Percentiles rank a stretch among this genome's conserved stretches.
Conservation (phyloP, 176 grass and related monocot genomes). For the Musa schizocarpa region DNA sequence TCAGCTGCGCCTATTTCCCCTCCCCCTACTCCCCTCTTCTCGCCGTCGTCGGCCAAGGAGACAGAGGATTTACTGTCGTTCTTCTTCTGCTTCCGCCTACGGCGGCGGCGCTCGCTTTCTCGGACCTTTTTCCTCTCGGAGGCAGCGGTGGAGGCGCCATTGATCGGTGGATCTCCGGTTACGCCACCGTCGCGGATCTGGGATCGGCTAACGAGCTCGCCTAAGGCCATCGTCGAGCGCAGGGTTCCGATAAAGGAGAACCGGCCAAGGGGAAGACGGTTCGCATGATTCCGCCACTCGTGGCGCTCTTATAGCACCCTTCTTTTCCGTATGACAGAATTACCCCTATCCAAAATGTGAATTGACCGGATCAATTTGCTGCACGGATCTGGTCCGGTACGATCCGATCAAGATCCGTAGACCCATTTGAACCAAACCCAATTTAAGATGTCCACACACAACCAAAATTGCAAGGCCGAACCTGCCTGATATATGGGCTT, state of each 20-base stretch:
- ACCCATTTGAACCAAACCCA: too few species aligned
- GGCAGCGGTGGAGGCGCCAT: neutral
- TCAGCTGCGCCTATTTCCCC: neutral
- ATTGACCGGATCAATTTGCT: neutral
- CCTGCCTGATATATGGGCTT: too few species aligned
- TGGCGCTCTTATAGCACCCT: neutral
- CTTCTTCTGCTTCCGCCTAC: constrained; percentile 60
- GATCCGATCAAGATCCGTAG: too few species aligned
- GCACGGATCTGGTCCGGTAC: neutral
- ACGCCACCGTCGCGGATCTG: constrained; percentile 6
- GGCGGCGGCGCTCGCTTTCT: constrained; percentile 45
- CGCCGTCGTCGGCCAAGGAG: neutral
- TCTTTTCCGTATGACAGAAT: neutral
- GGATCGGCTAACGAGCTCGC: neutral
- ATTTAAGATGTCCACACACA: too few species aligned
- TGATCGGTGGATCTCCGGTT: neutral
- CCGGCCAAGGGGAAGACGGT: neutral
- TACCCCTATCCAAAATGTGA: too few species aligned
- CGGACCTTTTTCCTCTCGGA: constrained; percentile 35
- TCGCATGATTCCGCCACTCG: neutral
- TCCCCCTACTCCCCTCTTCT: neutral
- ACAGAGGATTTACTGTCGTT: constrained; percentile 17
- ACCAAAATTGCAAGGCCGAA: too few species aligned
- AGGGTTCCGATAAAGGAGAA: neutral
- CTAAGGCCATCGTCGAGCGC: neutral